phyloP scores from a whole-genome alignment of 1,284 basidiomycete genomes.

The Neonothopanus nambi region DNA sequence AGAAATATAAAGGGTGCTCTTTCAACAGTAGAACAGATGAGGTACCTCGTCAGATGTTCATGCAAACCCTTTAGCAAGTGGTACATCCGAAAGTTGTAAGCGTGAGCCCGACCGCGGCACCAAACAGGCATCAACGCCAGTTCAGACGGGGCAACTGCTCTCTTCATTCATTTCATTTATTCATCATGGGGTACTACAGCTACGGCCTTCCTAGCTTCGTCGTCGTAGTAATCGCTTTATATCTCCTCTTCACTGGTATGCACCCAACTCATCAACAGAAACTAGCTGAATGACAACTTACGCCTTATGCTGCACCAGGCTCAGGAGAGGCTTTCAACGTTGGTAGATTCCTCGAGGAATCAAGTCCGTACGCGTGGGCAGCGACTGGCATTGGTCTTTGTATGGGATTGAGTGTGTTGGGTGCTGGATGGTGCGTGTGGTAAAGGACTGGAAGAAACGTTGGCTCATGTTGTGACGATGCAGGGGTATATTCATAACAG shows the following conservation, averaged over 20 bases:
- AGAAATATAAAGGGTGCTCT: conserved; percentile 8
- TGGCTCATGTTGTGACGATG: not conserved
- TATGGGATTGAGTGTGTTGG: conserved; percentile 91
- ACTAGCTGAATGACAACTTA: conserved; percentile 8
- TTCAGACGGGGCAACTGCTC: not conserved
- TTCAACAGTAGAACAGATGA: conserved; percentile 28
- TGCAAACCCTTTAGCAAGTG: conserved; percentile 68
- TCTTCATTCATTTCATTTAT: not conserved
- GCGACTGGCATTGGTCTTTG: conserved; percentile 90
- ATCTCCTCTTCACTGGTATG: conserved; percentile 84
- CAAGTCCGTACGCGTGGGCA: conserved; percentile 93
- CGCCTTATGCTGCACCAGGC: conserved; percentile 45
- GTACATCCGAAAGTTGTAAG: conserved; percentile 3
- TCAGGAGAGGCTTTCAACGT: conserved; percentile 92
- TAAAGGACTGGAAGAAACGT: not conserved
- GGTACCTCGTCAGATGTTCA: conserved; percentile 83
- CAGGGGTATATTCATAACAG: conserved; percentile 98
- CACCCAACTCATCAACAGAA: not conserved
- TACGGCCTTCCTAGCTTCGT: conserved; percentile 71
- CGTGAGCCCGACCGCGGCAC: not conserved
- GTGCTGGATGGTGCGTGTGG: conserved; percentile 85
- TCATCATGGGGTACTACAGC: conserved; percentile 49
- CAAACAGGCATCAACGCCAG: not conserved
- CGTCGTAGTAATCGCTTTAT: conserved; percentile 69
- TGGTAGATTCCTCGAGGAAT: conserved; percentile 90